Base-by-base conservation (phyloP, 305 asterid genomes). In the Fraxinus sp. region DNA sequence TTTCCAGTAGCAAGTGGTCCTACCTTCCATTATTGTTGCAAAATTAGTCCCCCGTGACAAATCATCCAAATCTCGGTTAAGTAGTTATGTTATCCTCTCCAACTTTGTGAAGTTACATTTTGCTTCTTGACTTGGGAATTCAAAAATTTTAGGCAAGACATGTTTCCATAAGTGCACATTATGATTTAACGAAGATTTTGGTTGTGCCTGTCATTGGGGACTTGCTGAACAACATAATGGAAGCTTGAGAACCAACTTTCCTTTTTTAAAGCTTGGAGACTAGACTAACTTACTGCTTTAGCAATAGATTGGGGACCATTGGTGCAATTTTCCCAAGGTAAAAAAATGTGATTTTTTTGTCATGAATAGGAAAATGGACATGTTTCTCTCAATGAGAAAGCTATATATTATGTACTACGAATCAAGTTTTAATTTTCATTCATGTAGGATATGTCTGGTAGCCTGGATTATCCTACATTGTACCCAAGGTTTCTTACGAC, bases 401-500 rank as follows among this genome's bases (percentile, higher is more conserved):
- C 72, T 57, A 18, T 18, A 8, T 7, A 57, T 18, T 6, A 9
- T 10, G 14, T 64, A 22, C 72, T 64, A 10, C 11, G 33, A 22
- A 13, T 46, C 49, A 37, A 73, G 37, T 64, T 70, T 64, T 11
- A 4, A 68, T 66, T 82, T 78, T 82, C 71, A 73, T 78, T 72
- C 66, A 18, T 80, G 46, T 84, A 96, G 99, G 98, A 92, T 81
- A 83, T 92, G 88, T 83, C 90, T 62, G 91, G 90, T 80, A 81
- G 88, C 87, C 64, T 90, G 88, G 97, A 91, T 78, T 89, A 83
- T 88, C 91, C 92, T 76, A 39, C 94, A 30, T 32, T 88, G 83
- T 92, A 88, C 85, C 97, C 97, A 36, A 92, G 97, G 88, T 90
- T 91, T 82, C 95, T 95, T 76, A 94, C 97, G n/a, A 91, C 95